These are phyloP conservation scores for Fraxinus excelsior DNA, from an alignment of 257 asterid species.

Conservation along the genomic window DNA sequence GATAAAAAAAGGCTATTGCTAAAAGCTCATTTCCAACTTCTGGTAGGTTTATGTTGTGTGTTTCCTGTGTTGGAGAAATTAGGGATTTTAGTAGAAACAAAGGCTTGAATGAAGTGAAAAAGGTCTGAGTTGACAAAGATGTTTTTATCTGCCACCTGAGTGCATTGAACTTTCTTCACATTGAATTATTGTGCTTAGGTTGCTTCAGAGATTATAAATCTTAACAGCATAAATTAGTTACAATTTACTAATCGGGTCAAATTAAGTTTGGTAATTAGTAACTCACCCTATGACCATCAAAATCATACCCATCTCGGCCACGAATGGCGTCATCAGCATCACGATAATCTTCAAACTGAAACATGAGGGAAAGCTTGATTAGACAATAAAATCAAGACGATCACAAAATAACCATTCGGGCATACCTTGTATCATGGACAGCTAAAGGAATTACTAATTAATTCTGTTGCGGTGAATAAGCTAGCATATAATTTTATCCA, in stretches of 20 bases:
- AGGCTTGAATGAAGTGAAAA: conserved; percentile 11
- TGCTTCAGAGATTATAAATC: conserved; percentile 35
- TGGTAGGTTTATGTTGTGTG: conserved; percentile 24
- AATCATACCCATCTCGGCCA: conserved; percentile 79
- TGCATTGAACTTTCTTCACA: conserved; percentile 19
- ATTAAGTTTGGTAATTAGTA: conserved; percentile 30
- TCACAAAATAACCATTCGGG: background rate
- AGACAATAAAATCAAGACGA: too few species aligned
- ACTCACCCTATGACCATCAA: conserved; percentile 72
- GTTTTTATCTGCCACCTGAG: conserved; percentile 9
- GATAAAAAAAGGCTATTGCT: conserved; percentile 5
- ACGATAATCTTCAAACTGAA: conserved; percentile 68
- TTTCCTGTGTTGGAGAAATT: too few species aligned
- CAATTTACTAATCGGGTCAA: conserved; percentile 37
- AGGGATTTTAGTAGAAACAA: background rate
- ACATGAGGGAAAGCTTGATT: conserved; percentile 7
- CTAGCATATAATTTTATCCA: background rate
- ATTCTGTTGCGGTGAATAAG: background rate
- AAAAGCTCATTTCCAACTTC: conserved; percentile 24
- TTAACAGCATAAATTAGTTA: conserved; percentile 29
- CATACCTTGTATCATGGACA: background rate
- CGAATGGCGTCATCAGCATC: conserved; percentile 88
- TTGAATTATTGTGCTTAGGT: conserved; percentile 33
- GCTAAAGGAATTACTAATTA: background rate
- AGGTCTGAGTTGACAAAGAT: conserved; percentile 30